A percentile compares a stretch with the other conserved stretches of the same genome.
phyloP scores from a whole-genome alignment of 2,329 filamentous ascomycete species.

The Pseudopithomyces maydicus region DNA sequence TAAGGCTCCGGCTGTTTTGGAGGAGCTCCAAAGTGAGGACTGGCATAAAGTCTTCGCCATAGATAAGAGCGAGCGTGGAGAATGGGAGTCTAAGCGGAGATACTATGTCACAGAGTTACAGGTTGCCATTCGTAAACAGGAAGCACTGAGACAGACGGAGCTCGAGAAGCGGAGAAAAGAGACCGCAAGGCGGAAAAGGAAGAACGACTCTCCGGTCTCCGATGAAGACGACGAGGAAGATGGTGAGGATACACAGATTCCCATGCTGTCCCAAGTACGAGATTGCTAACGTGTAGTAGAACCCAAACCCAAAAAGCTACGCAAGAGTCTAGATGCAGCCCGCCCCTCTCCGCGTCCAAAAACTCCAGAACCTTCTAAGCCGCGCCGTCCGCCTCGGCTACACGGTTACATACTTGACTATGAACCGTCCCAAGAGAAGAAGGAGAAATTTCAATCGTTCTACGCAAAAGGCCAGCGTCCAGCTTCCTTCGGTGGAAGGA shows the following conservation, averaged over 20 bases:
- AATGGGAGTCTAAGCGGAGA: conserved; percentile 82
- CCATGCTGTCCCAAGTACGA: not conserved
- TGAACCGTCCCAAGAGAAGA: conserved; percentile 38
- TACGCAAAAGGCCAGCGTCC: conserved; percentile 63
- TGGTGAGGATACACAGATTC: conserved; percentile 22
- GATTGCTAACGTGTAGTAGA: conserved; percentile 40
- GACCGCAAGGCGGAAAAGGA: conserved; percentile 53
- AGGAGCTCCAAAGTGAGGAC: conserved; percentile 86
- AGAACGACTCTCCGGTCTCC: conserved; percentile 59
- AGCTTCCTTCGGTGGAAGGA: not conserved
- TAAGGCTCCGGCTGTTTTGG: conserved; percentile 70
- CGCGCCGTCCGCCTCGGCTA: conserved; percentile 36
- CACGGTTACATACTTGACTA: conserved; percentile 38
- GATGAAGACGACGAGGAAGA: conserved; percentile 55
- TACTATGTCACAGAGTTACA: conserved; percentile 86
- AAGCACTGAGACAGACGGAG: conserved; percentile 86
- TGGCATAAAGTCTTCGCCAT: conserved; percentile 94
- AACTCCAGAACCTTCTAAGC: conserved; percentile 19
- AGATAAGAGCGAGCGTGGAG: conserved; percentile 77
- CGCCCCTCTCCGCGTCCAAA: not conserved
- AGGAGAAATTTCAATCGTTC: conserved; percentile 81
- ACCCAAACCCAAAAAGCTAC: conserved; percentile 34
- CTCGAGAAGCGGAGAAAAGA: conserved; percentile 74
- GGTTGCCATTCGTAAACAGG: conserved; percentile 83
- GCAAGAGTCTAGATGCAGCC: not conserved